Base-by-base conservation (phyloP, 2,329 filamentous ascomycete species). In the Sclerotinia sclerotiorum region DNA sequence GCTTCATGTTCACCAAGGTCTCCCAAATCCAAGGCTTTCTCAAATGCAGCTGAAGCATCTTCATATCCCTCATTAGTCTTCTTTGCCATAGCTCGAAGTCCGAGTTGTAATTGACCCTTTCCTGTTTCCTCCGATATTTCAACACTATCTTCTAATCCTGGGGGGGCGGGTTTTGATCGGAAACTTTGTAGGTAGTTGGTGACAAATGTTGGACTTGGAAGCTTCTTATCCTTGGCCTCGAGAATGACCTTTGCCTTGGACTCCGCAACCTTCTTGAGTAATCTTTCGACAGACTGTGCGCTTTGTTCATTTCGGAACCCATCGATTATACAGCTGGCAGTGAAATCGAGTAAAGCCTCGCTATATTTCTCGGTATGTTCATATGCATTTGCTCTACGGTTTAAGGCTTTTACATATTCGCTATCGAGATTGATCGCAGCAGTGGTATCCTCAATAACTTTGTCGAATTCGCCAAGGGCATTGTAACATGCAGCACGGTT, bases 131-230 rank as follows among this genome's bases (percentile, higher is more conserved):
- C 88, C 54, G 87, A 81, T 61, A 97, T 80, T 73, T 97, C 92
- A n/a, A 84, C 88, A 10, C 88, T 85, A 74, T 96, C 92, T 70
- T 94, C 93, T 65, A 99, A 84, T 17, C 93, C 94, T 70, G 84
- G 87, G 5, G 95, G 94, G 2, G 92, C 86, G 60, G 88, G 84
- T 82, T 91, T 92, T 69, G 89, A 84, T 70, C 95, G 91, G 90
- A 99, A 99, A 83, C 94, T 98, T 82, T 98, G 94, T 44, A 99
- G 90, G 81, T 99, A 99, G 84, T 99, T 99, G 78, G 93, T 93
- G 73, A 99, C 94, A 75, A 98, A 99, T 17, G 94, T 97, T 42
- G 95, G 91, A 80, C 94, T 97, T 27, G 95, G 95, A 63, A 99
- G 86, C 82, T 92, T 94, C 82, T 93, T 91, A 46, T 84, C 82